These are phyloP conservation scores for Elongisporangium undulatum DNA, from an alignment of 352 stramenopile genomes.

Conservation along the genomic window DNA sequence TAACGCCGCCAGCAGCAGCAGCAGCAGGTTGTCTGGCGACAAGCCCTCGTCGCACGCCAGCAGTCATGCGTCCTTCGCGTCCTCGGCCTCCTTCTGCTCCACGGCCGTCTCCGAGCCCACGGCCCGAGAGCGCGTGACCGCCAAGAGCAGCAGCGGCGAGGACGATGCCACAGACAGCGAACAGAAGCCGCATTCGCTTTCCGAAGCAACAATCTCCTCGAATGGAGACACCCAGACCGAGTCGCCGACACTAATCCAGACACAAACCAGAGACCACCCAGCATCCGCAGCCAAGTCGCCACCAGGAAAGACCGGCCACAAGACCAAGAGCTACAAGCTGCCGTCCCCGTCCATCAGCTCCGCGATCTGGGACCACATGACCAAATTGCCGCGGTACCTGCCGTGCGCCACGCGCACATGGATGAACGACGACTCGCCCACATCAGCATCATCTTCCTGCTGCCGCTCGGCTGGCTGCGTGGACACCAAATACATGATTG, in stretches of 20 bases:
- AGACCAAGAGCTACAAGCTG: neutral
- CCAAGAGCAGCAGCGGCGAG: slow-evolving; percentile 1
- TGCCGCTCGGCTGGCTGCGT: slow-evolving; percentile 3
- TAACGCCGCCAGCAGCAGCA: neutral
- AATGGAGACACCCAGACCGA: neutral
- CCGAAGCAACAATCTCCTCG: slow-evolving; percentile 41
- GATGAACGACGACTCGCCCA: slow-evolving; percentile 1
- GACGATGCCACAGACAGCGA: slow-evolving; percentile 1
- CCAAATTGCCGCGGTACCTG: neutral
- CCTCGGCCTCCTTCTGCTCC: neutral
- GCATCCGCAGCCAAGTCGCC: neutral
- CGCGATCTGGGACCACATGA: neutral
- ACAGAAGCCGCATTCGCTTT: slow-evolving; percentile 47
- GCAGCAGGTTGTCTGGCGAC: neutral
- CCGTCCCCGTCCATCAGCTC: neutral
- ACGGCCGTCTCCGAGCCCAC: neutral
- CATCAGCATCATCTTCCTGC: slow-evolving; percentile 9
- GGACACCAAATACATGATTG: slow-evolving; percentile 34
- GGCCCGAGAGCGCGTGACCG: neutral
- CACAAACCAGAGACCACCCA: neutral
- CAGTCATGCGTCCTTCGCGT: neutral
- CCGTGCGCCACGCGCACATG: neutral
- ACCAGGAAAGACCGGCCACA: neutral
- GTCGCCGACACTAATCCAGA: neutral
- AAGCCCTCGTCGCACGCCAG: neutral